Conservation (phyloP, 179 eudicot species). For the Sideroxylon spinosum region DNA sequence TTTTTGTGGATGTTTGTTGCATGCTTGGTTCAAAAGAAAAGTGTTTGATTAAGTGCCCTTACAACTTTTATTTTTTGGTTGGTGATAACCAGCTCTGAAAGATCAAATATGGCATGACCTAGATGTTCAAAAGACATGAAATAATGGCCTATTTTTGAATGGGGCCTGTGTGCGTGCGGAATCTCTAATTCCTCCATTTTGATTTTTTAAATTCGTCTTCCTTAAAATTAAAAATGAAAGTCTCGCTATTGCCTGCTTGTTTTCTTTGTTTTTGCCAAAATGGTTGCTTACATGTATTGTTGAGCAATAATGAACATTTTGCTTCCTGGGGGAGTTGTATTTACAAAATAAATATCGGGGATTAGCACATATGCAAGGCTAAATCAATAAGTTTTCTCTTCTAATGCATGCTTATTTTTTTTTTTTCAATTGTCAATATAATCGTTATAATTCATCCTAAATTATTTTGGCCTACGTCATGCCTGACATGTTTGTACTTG, state of each 20-base stretch:
- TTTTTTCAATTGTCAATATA: background rate
- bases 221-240: background rate
- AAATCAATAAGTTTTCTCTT: background rate
- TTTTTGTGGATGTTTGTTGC: too few species aligned
- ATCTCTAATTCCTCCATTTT: background rate
- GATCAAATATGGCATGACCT: too few species aligned
- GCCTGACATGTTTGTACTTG: slow-evolving; percentile 16
- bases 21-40: too few species aligned
- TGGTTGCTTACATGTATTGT: background rate
- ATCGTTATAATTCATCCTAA: background rate
- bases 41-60: too few species aligned
- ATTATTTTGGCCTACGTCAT: background rate
- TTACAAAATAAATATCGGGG: too few species aligned
- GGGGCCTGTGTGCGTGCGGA: background rate
- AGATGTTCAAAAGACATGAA: background rate
- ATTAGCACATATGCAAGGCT: background rate
- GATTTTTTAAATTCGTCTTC: background rate
- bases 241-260: background rate
- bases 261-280: background rate
- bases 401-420: background rate
- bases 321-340: background rate
- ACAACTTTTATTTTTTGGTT: too few species aligned
- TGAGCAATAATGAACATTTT: background rate
- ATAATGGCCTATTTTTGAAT: background rate
- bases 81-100: background rate